Conservation (phyloP, 345 rosid genomes). For the Limnanthes douglasii region DNA sequence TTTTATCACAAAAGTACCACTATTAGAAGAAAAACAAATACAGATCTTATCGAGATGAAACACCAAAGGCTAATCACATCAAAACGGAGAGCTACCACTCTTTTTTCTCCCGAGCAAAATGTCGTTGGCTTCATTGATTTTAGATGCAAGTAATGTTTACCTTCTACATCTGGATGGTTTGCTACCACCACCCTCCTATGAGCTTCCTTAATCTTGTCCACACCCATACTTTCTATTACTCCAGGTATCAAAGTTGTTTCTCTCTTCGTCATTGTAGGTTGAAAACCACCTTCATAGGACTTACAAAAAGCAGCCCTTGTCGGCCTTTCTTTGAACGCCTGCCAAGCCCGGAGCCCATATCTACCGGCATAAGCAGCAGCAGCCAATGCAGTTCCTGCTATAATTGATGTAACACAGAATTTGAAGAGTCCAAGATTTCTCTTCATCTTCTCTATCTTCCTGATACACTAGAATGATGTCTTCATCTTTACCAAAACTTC, state of each 20-base stretch:
- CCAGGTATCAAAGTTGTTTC: conserved; percentile 72
- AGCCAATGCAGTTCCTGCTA: conserved; percentile 37
- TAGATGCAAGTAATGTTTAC: conserved; percentile 58
- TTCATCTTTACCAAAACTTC: too few species aligned
- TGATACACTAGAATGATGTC: too few species aligned
- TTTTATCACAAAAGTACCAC: too few species aligned
- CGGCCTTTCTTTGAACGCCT: conserved; percentile 40
- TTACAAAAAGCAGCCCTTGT: conserved; percentile 23
- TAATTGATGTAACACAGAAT: conserved; percentile 27
- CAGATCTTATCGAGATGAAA: too few species aligned
- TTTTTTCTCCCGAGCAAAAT: conserved; percentile 41
- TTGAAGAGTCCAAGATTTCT: too few species aligned
- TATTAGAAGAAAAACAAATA: too few species aligned
- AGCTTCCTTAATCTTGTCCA: conserved; percentile 76
- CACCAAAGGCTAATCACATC: too few species aligned
- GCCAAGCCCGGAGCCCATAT: conserved; percentile 44
- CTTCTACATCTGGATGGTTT: conserved; percentile 66
- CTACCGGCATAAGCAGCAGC: conserved; percentile 52
- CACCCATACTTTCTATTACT: conserved; percentile 47
- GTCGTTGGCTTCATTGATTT: conserved; percentile 53
- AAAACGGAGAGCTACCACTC: conserved; percentile 38
- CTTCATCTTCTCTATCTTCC: too few species aligned
- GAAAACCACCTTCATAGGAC: conserved; percentile 63
- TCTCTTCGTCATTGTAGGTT: conserved; percentile 47
- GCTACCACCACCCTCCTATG: conserved; percentile 86